Evolutionary conservation across 2,329 filamentous ascomycete genomes (phyloP), one percentile per base, ranked within the genome.

Genomic region (Claviceps spartinae): DNA sequence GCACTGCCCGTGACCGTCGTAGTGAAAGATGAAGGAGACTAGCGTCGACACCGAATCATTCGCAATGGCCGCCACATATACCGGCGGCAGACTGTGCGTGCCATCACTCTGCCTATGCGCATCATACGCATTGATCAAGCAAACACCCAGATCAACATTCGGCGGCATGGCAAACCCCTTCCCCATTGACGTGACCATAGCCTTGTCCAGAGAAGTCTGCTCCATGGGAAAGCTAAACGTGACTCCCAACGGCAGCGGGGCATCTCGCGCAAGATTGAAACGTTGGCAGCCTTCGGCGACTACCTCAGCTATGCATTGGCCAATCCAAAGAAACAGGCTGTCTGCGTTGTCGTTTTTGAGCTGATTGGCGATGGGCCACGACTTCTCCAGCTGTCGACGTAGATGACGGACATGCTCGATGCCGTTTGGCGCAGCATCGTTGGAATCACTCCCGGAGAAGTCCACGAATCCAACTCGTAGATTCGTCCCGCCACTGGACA

Each of bases 1-100:
- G 30, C 11, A 34, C 30, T 34, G 30, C 30, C 9, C 30, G 30
- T 34, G 30, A 11, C 30, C 78, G 57, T 81, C 79, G 50, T 82
- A 82, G 52, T 81, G 77, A 65, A 88, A 88, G 36, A 87, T 81
- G 57, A 89, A 81, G 0, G 86, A 88, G 38, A 87, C 80, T 24
- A 91, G 73, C 0, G 86, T 91, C 5, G 87, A 84, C 40, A 91
- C 86, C 0, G 87, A 80, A 60, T 93, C 87, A 60, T 91, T 93
- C 40, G 86, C 81, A 56, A 93, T 90, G 48, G 86, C 87, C 8
- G 80, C 77, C 49, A 91, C 83, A 54, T 76, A 77, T 56, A 93
- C 77, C 13, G 72, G 75, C 44, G 44, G 44, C n/a, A 86, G 87
- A 22, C 89, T 67, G 13, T 67, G 63, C 1, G 65, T 56, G 5